Evolutionary conservation across 805 yeast species (phyloP), one percentile per base, ranked within the genome.

Genomic region (Hanseniaspora singularis): DNA sequence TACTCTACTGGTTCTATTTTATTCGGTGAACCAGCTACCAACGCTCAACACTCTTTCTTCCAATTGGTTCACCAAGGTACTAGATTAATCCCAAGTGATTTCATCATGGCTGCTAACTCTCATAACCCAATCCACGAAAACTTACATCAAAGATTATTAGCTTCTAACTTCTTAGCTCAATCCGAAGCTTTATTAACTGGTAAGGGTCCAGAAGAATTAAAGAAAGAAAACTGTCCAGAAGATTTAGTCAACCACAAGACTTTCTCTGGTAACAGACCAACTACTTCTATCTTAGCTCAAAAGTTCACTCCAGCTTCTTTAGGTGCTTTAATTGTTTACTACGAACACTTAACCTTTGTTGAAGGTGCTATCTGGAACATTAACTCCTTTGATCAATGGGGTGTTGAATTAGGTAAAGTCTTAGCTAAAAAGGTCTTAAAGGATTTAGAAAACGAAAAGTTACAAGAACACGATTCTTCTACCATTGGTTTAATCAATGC

Each of bases 341-440:
- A 92, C 72, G 98, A 92, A 71, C 96, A 87, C 65, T 76, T 86
- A 51, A 89, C 97, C 34, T 92, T 92, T 70, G 88, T 88, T 50
- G 98, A 92, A 72, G 98, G 98, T 70, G 98, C 98, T 50, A 70
- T 92, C 61, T 89, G 98, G 98, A 92, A 94, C 77, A 88, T 92
- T 73, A 92, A 92, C 79, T 89, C 97, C 16, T 92, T 86, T 64
- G 98, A 92, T 73, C 98, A 92, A 74, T 92, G 97, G 95, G 98
- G 98, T 69, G 98, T 92, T 60, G 98, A 92, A 72, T 82, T 92
- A 59, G 98, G 98, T 66, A 92, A 92, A 72, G 94, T 82, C 46
- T 77, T 92, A 63, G 98, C 98, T 63, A 92, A 92, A 79, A 92
- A 75, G 50, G 89, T 92, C 61, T 89, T 94, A 59, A 75, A 75